phyloP scores from a whole-genome alignment of 2,329 filamentous ascomycete species.

The Cladosporium sp. region DNA sequence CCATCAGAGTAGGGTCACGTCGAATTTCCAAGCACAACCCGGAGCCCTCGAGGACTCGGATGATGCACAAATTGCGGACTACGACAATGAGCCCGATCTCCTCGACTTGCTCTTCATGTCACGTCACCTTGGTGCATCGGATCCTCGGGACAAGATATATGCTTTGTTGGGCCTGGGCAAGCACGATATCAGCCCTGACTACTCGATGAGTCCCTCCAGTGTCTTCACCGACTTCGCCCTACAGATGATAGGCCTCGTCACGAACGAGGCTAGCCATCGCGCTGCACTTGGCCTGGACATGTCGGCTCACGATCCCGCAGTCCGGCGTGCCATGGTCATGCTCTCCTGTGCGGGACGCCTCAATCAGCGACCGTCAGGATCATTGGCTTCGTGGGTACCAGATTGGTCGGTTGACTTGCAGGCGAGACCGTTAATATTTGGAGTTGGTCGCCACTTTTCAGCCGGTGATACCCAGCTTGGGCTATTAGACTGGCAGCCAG shows the following conservation, averaged over 20 bases:
- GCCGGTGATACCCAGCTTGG: constrained; percentile 24
- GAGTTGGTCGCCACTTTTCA: constrained; percentile 16
- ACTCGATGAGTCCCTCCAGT: constrained; percentile 21
- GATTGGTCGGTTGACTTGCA: constrained; percentile 26
- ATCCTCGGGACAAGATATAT: constrained; percentile 28
- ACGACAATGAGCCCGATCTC: constrained; percentile 20
- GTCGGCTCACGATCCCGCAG: constrained; percentile 13
- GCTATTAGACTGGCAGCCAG: constrained; percentile 24
- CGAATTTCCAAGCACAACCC: no score
- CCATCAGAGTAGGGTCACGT: constrained; percentile 15
- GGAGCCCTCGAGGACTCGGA: no score
- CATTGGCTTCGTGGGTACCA: constrained; percentile 20
- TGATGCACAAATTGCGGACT: not conserved
- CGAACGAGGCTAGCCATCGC: constrained; percentile 10
- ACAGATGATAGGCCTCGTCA: constrained; percentile 23
- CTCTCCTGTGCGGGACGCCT: constrained; percentile 27
- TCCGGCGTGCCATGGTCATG: constrained; percentile 23
- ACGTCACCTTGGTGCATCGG: constrained; percentile 25
- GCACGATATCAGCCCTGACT: constrained; percentile 25
- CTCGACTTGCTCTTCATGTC: constrained; percentile 30
- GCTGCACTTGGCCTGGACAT: constrained; percentile 11
- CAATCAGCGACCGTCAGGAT: constrained; percentile 18
- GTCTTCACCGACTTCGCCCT: constrained; percentile 29
- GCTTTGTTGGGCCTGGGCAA: constrained; percentile 26
- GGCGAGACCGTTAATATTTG: constrained; percentile 27